Base-by-base conservation (phyloP, 2,329 filamentous ascomycete species). In the Alternaria burnsii region DNA sequence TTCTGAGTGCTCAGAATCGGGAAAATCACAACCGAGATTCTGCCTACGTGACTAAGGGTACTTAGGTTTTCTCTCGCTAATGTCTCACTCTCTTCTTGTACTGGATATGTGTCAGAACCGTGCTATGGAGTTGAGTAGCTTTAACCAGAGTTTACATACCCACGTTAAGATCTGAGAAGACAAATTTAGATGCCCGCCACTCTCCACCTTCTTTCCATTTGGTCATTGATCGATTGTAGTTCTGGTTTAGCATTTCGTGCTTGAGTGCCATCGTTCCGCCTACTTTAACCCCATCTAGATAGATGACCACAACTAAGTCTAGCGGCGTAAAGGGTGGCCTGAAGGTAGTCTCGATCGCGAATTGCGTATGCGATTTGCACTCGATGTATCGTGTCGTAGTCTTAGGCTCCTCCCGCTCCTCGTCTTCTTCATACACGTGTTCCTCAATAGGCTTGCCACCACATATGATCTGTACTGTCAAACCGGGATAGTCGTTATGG, bases 241-340 rank as follows among this genome's bases (percentile, higher is more conserved):
- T 24, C 4, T 5, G 3, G 3, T 22, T 24, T 2, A 43, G 11
- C 12, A 43, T 43, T 5, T 2, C 12, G 14, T 26, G 20, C 20
- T 41, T 41, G 4, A 6, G n/a, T 22, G 5, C 40, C 5, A 22
- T 6, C 40, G 5, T 3, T 20, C 18, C 1, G 8, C 5, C 1
- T 8, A 22, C 40, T 16, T 2, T 26, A 4, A 16, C 3, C 14
- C 7, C 41, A 18, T 43, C 41, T 16, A 43, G 12, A 42, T 3
- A 14, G 14, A 12, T 5, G 11, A 1, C 1, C 3, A 42, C 5
- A 1, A 1, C 7, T 4, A 12, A 4, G 3, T 43, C 24, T 9
- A 46, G 18, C 5, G 26, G 43, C 0, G 2, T 1, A 14, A 47
- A 32, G 2, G 43, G 11, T 14, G 43, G 1, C 1, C 2, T 46